phyloP scores from a whole-genome alignment of 176 grass and related monocot genomes.

The Phyllostachys edulis region DNA sequence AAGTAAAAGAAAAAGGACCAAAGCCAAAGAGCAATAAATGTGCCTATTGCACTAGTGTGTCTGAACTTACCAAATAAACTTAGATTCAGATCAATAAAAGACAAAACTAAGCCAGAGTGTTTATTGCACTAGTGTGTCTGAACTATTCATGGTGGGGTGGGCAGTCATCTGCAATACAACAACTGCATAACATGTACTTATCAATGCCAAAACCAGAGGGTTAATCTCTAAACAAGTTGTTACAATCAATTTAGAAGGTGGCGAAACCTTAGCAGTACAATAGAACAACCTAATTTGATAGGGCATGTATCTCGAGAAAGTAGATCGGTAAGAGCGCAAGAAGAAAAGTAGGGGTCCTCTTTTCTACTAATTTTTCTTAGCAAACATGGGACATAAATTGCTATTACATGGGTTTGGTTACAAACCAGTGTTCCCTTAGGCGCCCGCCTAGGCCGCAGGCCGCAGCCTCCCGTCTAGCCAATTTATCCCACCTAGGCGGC shows the following conservation, averaged over 20 bases:
- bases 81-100: not conserved
- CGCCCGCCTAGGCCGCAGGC: too few species aligned
- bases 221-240: not conserved
- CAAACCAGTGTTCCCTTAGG: not conserved
- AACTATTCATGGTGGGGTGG: slow-evolving; percentile 11
- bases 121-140: not conserved
- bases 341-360: not conserved
- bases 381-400: not conserved
- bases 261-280: not conserved
- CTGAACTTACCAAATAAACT: not conserved
- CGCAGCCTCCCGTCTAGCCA: too few species aligned
- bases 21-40: slow-evolving; percentile 15
- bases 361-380: not conserved
- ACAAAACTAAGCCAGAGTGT: not conserved
- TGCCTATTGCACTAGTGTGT: not conserved
- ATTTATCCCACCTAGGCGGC: too few species aligned
- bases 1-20: slow-evolving; percentile 15
- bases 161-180: not conserved
- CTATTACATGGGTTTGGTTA: not conserved
- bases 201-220: slow-evolving; percentile 2
- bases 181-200: not conserved
- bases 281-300: slow-evolving; percentile 3
- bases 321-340: not conserved
- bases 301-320: not conserved
- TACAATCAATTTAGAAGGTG: not conserved